A percentile compares a stretch with the other conserved stretches of the same genome.
These are phyloP conservation scores for Fusarium sp. DNA, from an alignment of 2,329 filamentous ascomycete species.

Conservation along the genomic window DNA sequence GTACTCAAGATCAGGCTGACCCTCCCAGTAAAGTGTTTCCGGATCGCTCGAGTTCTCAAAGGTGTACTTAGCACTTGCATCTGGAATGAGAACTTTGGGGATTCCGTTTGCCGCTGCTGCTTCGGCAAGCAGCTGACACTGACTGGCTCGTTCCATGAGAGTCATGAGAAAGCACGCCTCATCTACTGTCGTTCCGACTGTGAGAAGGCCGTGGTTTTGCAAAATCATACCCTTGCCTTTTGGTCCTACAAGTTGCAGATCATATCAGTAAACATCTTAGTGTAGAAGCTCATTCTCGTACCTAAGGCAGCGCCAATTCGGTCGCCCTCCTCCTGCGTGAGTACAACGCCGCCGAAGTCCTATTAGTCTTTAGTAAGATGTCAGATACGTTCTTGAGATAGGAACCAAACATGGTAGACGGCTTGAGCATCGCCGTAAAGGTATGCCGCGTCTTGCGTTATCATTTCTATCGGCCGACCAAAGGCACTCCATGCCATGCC, in stretches of 20 bases:
- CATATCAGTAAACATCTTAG: no score
- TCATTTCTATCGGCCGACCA: slow-evolving; percentile 73
- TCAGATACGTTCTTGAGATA: no score
- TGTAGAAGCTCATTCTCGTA: background rate
- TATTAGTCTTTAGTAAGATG: background rate
- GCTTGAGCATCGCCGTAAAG: background rate
- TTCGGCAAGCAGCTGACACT: no score
- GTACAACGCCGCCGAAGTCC: slow-evolving; percentile 5
- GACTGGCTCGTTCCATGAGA: background rate
- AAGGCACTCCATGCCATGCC: slow-evolving; percentile 77
- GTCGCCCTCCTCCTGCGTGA: background rate
- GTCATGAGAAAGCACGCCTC: slow-evolving; percentile 2
- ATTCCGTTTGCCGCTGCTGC: no score
- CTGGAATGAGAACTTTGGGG: no score
- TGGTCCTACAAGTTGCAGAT: background rate
- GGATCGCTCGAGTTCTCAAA: no score
- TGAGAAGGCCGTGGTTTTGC: slow-evolving; percentile 11
- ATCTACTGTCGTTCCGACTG: slow-evolving; percentile 7
- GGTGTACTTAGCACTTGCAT: no score
- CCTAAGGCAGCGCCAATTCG: background rate
- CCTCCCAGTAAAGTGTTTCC: no score
- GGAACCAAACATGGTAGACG: background rate
- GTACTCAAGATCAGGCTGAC: no score
- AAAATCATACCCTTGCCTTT: slow-evolving; percentile 3
- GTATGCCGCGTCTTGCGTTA: slow-evolving; percentile 68